Evolutionary conservation across 768 basidiomycete genomes (phyloP), one percentile per base, ranked within the genome.

Genomic region (Coprinellus micaceus): DNA sequence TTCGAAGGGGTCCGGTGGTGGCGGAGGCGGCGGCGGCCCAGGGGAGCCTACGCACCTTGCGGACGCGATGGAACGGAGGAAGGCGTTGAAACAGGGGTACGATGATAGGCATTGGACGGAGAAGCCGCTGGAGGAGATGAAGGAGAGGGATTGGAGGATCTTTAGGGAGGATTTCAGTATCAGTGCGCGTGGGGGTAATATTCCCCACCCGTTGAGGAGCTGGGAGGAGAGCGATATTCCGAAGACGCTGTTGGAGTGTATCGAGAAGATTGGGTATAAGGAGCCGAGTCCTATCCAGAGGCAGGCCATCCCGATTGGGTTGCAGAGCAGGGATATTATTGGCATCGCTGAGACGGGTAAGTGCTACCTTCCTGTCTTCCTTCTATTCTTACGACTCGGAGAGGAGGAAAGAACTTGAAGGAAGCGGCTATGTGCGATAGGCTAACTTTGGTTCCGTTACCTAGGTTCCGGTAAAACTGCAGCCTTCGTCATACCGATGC

Each of bases 101-200:
- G 96, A 98, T 68, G 97, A 98, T 69, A 80, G 95, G 57, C 97
- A 99, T 75, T 99, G 97, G 97, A 89, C 92, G 0, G 95, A 98
- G 15, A 99, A 99, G 70, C 82, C 87, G 1, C 75, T 98, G 40
- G 69, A 79, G 2, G 94, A 98, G 72, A 98, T 99, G 88, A 93
- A 89, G 67, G 97, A 98, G 65, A 80, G 97, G 47, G 97, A 99
- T 69, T 99, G 97, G 97, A 85, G 97, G 64, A 99, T 99, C 68
- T 98, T 99, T 77, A 78, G 95, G 59, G 97, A 98, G 71, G 97
- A 99, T 72, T 99, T 96, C 75, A 95, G 88, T 65, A 99, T 99
- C 57, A 85, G 92, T 56, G 88, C 95, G 1, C 74, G 95, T 71
- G 96, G 93, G 71, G 97, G 97, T 47, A 80, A 84, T 57, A 98